Conservation (phyloP, 1,284 basidiomycete species). For the Phylloporus sp. region DNA sequence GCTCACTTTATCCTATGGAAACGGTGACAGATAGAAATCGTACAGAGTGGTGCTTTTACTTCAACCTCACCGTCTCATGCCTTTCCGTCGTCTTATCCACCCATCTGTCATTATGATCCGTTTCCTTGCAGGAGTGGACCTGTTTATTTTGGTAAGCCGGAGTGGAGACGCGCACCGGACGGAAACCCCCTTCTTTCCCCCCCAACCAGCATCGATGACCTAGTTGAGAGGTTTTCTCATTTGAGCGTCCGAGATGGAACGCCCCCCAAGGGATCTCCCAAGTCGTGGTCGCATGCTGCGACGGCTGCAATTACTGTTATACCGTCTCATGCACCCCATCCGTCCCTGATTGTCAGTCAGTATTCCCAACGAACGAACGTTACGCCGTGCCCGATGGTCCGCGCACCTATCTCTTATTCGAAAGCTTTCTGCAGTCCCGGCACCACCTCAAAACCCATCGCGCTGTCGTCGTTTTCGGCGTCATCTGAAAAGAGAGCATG, state of each 20-base stretch:
- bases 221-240: constrained; percentile 17
- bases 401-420: background rate
- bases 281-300: constrained; percentile 15
- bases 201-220: constrained; percentile 10
- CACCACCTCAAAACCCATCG: constrained; percentile 6
- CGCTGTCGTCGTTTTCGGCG: constrained; percentile 11
- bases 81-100: constrained; percentile 25
- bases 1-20: background rate
- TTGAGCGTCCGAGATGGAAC: constrained; percentile 22
- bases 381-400: background rate
- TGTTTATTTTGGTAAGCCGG: background rate
- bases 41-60: background rate
- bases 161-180: constrained; percentile 13
- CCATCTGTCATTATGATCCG: constrained; percentile 21
- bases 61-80: constrained; percentile 20
- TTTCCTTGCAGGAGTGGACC: constrained; percentile 23
- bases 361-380: background rate
- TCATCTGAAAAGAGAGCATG: background rate
- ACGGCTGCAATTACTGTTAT: constrained; percentile 24
- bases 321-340: constrained; percentile 25
- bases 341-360: constrained; percentile 11
- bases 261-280: background rate
- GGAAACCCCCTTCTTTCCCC: background rate
- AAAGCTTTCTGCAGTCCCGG: constrained; percentile 9
- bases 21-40: background rate